Evolutionary conservation across 2,329 filamentous ascomycete species (phyloP).

Genomic region (Hypoxylon sp.): DNA sequence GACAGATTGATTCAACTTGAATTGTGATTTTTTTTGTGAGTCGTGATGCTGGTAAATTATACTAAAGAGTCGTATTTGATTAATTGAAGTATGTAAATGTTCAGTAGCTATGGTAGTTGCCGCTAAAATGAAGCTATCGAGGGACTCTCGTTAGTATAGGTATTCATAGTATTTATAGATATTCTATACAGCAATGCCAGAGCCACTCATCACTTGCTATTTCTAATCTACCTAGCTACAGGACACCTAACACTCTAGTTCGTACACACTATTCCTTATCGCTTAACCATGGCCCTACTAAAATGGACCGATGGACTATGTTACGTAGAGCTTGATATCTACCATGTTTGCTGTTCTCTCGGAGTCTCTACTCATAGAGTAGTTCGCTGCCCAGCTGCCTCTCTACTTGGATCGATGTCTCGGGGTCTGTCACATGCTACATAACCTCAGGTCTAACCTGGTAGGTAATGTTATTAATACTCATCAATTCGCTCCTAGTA

Average conservation of each 20-base stretch:
- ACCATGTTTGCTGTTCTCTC: not conserved
- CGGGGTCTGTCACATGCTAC: too few relatives aligned
- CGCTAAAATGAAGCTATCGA: not conserved
- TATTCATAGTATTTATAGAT: not conserved
- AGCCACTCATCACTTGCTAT: not conserved
- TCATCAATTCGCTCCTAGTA: too few relatives aligned
- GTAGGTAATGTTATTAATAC: not conserved
- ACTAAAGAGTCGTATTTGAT: not conserved
- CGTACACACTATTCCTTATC: not conserved
- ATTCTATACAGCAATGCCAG: not conserved
- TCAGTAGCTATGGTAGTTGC: not conserved
- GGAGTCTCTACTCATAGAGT: not conserved
- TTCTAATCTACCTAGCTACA: not conserved
- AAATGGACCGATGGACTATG: not conserved
- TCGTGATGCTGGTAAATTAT: not conserved
- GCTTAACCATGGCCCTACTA: not conserved
- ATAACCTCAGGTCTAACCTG: too few relatives aligned
- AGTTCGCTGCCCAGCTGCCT: too few relatives aligned
- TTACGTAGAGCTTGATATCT: not conserved
- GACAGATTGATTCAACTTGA: slow-evolving; percentile 20
- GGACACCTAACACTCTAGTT: too few relatives aligned
- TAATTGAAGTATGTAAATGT: not conserved
- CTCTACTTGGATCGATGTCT: too few relatives aligned
- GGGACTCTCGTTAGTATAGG: not conserved
- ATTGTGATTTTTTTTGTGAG: not conserved